A percentile compares a stretch with the other conserved stretches of the same genome.
phyloP scores from a whole-genome alignment of 805 yeast genomes.

The Kluyveromyces siamensis region DNA sequence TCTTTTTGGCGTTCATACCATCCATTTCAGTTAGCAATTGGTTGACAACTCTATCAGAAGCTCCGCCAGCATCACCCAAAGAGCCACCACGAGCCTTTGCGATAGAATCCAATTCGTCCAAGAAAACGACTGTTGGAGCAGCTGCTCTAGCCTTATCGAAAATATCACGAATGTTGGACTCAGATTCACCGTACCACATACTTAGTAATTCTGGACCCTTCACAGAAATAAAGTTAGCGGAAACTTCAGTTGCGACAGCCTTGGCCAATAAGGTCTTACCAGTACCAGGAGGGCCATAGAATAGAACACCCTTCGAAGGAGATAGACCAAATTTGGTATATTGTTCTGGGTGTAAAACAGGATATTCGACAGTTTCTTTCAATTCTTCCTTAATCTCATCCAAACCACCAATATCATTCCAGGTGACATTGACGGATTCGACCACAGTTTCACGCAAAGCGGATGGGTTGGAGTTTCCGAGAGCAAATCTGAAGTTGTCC shows the following conservation, averaged over 20 bases:
- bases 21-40: slow-evolving; percentile 97
- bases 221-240: slow-evolving; percentile 95
- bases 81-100: slow-evolving; percentile 95
- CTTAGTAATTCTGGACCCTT: slow-evolving; percentile 95
- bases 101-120: slow-evolving; percentile 96
- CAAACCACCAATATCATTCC: slow-evolving; percentile 99
- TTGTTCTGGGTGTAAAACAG: slow-evolving; percentile 97
- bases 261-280: slow-evolving; percentile 98
- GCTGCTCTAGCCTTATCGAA: slow-evolving; percentile 99
- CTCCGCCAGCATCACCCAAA: slow-evolving; percentile 91
- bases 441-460: slow-evolving; percentile 99
- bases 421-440: slow-evolving; percentile 94
- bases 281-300: slow-evolving; percentile 99
- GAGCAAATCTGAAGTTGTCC: slow-evolving; percentile 97
- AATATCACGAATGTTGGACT: slow-evolving; percentile 93
- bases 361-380: slow-evolving; percentile 98
- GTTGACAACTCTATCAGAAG: slow-evolving; percentile 92
- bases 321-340: slow-evolving; percentile 96
- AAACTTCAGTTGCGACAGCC: slow-evolving; percentile 98
- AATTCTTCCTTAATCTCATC: slow-evolving; percentile 94
- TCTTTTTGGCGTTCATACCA: slow-evolving; percentile 99
- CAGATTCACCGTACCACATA: slow-evolving; percentile 99
- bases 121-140: slow-evolving; percentile 97
- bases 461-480: slow-evolving; percentile 97
- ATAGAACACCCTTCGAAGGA: slow-evolving; percentile 96